Evolutionary conservation across 148 eudicot genomes (phyloP), one percentile per base, ranked within the genome.

Genomic region (Selenicereus undatus): DNA sequence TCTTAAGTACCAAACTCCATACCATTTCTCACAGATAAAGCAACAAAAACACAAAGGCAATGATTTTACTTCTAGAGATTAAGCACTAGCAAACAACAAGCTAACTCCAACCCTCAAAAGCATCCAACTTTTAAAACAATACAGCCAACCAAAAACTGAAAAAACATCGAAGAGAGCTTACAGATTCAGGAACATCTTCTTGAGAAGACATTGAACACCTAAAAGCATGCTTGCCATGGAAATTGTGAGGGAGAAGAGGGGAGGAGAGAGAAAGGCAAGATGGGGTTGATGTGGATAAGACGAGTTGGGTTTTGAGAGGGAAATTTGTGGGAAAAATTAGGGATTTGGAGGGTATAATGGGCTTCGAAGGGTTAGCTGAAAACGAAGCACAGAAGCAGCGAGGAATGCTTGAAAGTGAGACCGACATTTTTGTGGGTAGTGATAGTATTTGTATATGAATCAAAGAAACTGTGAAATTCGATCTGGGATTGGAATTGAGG

Each of bases 351-450:
- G 82, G 56, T 69, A 17, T 51, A 71, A 42, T 52, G 76, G 62
- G 51, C 77, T 78, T 79, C 27, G 76, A 77, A 51, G 81, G 70
- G 56, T 52, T 27, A 39, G 79, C 20, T 52, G 77, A 71, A 56
- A 71, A 60, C 35, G 82, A 70, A 71, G 82, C 56, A 48, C 58
- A 75, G 4, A 85, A 35, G 18, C 79, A 81, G 26, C 74, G 71
- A 58, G 78, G 58, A 12, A 76, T 20, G 54, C 6, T 82, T 54
- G 87, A 82, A 60, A 85, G 82, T 71, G 82, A 85, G 30, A 79
- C 66, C 29, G 87, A 82, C 87, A 85, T 84, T 74, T 42, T 22
- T 30, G 62, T 66, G 42, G 5, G 18, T 50, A 20, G 3, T 18
- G 20, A 14, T 4, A 51, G 32, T 71, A n/a, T 71, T 39, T 35